Percentiles rank a stretch among this genome's conserved stretches.
phyloP scores from a whole-genome alignment of 768 basidiomycete genomes.

The Tricholoma matsutake region DNA sequence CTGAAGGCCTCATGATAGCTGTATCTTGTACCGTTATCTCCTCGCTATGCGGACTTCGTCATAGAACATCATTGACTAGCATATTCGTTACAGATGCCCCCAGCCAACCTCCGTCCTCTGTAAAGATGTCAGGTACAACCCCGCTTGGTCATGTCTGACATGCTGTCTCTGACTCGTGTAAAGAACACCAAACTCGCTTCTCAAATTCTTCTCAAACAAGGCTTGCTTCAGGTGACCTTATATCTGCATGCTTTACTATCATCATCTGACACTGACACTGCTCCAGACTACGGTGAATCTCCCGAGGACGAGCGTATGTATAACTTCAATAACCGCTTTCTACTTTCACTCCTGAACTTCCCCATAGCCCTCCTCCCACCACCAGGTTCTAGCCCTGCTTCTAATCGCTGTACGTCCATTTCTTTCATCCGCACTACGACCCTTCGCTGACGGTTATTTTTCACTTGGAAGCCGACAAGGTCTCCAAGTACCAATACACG shows the following conservation, averaged over 20 bases:
- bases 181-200: not conserved
- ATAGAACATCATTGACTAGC: not conserved
- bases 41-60: not conserved
- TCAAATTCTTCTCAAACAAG: not conserved
- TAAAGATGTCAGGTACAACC: not conserved
- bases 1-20: too few relatives aligned
- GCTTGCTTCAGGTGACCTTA: not conserved
- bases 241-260: not conserved
- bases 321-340: not conserved
- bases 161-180: not conserved
- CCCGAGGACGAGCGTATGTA: slow-evolving; percentile 3
- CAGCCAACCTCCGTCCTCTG: not conserved
- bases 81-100: not conserved
- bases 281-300: slow-evolving; percentile 4
- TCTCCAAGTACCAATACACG: slow-evolving; percentile 2
- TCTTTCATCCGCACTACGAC: too few relatives aligned
- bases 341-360: not conserved
- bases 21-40: too few relatives aligned
- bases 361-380: slow-evolving; percentile 8
- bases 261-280: not conserved
- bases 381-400: not conserved
- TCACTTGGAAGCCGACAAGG: not conserved
- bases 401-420: not conserved
- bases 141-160: not conserved
- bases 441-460: not conserved